These are phyloP conservation scores for Streptanthus diversifolius DNA, from an alignment of 345 rosid genomes.

Conservation along the genomic window DNA sequence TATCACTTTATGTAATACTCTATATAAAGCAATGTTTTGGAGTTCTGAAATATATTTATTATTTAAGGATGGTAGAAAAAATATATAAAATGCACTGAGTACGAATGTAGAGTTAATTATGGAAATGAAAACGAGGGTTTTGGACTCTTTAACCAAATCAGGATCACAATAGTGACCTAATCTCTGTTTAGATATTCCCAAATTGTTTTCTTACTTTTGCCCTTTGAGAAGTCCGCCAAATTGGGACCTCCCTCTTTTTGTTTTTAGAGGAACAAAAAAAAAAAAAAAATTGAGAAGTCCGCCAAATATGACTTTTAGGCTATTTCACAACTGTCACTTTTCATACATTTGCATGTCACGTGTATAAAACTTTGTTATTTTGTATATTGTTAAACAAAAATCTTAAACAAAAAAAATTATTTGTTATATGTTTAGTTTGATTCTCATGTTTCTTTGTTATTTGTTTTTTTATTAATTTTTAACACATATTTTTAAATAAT, in stretches of 20 bases:
- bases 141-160: neutral
- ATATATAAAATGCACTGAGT: neutral
- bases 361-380: neutral
- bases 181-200: neutral
- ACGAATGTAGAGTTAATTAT: neutral
- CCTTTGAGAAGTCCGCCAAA: slow-evolving; percentile 9
- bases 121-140: neutral
- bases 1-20: neutral
- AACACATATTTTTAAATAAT: too few species aligned
- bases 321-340: neutral
- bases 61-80: neutral
- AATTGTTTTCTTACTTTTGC: neutral
- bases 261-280: neutral
- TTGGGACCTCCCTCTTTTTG: neutral
- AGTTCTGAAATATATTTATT: neutral
- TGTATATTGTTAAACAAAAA: too few species aligned
- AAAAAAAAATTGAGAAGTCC: too few species aligned
- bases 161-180: neutral
- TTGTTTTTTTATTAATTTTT: too few species aligned
- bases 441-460: too few species aligned
- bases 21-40: neutral
- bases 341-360: neutral
- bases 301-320: neutral
- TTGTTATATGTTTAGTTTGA: too few species aligned
- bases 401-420: too few species aligned